Base-by-base conservation (phyloP, 2,329 filamentous ascomycete species). In the Mycosphaerella arachidis region DNA sequence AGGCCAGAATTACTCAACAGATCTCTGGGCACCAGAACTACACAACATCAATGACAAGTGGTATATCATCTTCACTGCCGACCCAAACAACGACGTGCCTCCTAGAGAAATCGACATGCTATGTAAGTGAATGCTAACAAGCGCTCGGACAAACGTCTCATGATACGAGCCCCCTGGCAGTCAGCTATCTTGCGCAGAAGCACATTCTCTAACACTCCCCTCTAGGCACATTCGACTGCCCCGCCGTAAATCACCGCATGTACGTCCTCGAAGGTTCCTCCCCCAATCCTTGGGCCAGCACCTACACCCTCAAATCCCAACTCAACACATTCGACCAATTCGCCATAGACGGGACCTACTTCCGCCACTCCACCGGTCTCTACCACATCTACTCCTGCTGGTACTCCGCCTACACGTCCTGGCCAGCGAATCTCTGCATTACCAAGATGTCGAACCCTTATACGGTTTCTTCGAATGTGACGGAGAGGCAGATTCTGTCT, bases 51-150 rank as follows among this genome's bases (percentile, higher is more conserved):
- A 76, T 59, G 73, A 72, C 48, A 73, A 69, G 12, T 82, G 80
- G 80, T 82, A 81, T 64, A 72, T 82, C 55, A 81, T 82, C 63
- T 82, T 82, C 70, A 82, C 79, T 1, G 80, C 78, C 5, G 79
- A 82, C 60, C 78, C 79, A 1, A 75, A 76, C 59, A 67, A 68
- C 33, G 80, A 82, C 66, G 62, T 62, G 3, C 79, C 79, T 1
- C 75, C 78, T 0, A 79, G 79, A 0, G 74, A 78, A 58, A 72
- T 75, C 5, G 79, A 81, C 58, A 79, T 79, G 74, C 75, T 74
- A 66, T 81, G 79, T 43, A 13, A 43, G 37, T 43, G 37, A 43
- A 43, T 43, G 37, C 37, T n/a, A 24, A 24, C 2, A 43, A 13
- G 10, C 37, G 16, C 67, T 72, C 37, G 10, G 37, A n/a, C 16